Evolutionary conservation across 2,329 filamentous ascomycete species (phyloP).

Genomic region (Orbilia brochopaga): DNA sequence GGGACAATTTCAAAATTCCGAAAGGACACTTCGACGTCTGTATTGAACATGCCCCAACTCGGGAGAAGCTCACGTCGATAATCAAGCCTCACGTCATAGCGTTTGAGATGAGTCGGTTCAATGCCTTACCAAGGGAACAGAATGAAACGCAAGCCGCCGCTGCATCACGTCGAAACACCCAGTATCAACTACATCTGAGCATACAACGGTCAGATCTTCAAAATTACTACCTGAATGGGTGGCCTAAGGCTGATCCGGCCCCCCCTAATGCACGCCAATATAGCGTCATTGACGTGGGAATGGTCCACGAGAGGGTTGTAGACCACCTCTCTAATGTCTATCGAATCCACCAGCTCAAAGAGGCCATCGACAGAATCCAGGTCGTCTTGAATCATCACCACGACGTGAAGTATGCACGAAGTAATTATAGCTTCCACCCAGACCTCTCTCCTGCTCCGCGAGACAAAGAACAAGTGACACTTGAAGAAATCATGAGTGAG

Average conservation of each 20-base stretch:
- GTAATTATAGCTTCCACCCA: conserved; percentile 6
- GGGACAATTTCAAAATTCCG: conserved; percentile 11
- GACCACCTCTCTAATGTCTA: conserved; percentile 13
- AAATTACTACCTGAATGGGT: conserved; percentile 12
- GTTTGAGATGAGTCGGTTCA: conserved; percentile 6
- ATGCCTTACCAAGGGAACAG: neutral
- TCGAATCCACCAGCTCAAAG: conserved; percentile 8
- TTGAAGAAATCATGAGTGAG: conserved; percentile 25
- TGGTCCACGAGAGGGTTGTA: conserved; percentile 10
- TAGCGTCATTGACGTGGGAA: conserved; percentile 15
- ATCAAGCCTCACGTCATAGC: conserved; percentile 5
- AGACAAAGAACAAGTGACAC: neutral
- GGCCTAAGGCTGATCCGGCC: conserved; percentile 6
- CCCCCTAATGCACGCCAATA: neutral
- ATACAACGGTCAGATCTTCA: conserved; percentile 1
- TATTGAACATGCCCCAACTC: neutral
- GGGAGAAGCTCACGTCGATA: neutral
- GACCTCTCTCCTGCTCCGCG: conserved; percentile 2
- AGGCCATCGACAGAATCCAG: conserved; percentile 18
- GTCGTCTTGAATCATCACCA: neutral
- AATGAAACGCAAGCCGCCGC: conserved; percentile 7
- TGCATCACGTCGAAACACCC: conserved; percentile 1
- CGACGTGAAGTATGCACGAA: neutral
- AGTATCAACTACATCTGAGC: conserved; percentile 8
- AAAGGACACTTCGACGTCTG: conserved; percentile 19